These are phyloP conservation scores for Paramecium sexaurelia DNA, from an alignment of 73 alveolate genomes.

Conservation along the genomic window DNA sequence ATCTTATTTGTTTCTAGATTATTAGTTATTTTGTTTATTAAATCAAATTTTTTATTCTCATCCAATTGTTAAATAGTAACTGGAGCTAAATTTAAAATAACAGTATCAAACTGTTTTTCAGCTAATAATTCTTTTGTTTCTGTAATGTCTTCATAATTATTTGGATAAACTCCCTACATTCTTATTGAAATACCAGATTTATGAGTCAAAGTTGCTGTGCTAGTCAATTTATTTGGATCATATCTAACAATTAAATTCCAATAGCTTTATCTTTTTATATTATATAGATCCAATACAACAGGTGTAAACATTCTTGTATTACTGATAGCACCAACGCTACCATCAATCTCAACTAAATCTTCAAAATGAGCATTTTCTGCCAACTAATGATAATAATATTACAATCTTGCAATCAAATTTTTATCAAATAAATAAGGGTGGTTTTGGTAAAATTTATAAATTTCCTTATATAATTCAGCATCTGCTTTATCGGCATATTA, in stretches of 20 bases:
- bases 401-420: neutral
- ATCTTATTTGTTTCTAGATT: neutral
- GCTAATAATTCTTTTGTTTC: neutral
- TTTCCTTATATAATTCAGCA: neutral
- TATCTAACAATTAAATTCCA: conserved; percentile 38
- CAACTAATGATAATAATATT: neutral
- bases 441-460: conserved; percentile 35
- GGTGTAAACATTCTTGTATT: conserved; percentile 59
- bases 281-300: neutral
- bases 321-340: neutral
- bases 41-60: neutral
- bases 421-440: conserved; percentile 50
- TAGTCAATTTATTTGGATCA: conserved; percentile 18
- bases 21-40: neutral
- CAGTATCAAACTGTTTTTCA: neutral
- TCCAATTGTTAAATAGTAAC: neutral
- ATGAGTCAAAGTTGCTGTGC: conserved; percentile 21
- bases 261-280: neutral
- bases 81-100: conserved; percentile 27
- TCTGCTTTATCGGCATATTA: conserved; percentile 6
- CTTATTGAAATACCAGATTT: neutral
- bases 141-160: conserved; percentile 25
- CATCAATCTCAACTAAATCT: neutral
- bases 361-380: neutral
- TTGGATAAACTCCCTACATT: conserved; percentile 15